phyloP scores from a whole-genome alignment of 805 yeast species.

The Debaryomyces castellii region DNA sequence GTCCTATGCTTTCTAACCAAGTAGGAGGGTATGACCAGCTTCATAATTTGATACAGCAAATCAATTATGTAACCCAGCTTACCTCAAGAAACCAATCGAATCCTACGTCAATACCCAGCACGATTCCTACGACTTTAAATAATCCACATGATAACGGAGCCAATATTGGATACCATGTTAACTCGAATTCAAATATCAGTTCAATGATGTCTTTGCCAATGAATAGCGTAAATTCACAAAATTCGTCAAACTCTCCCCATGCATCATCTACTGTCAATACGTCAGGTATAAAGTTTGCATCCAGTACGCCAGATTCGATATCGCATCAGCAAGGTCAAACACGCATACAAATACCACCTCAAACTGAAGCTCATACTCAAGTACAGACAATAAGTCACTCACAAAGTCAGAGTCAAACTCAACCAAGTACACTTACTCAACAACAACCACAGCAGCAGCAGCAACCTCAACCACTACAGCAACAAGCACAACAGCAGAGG shows the following conservation, averaged over 20 bases:
- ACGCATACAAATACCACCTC: not conserved
- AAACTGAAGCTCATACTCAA: not conserved
- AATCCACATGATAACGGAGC: slow-evolving; percentile 5
- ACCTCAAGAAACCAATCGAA: slow-evolving; percentile 21
- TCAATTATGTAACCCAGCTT: slow-evolving; percentile 27
- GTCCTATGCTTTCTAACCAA: slow-evolving; percentile 37
- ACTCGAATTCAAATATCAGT: slow-evolving; percentile 2
- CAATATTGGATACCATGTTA: slow-evolving; percentile 6
- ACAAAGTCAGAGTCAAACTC: too few relatives aligned
- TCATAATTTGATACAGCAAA: slow-evolving; percentile 39
- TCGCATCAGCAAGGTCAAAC: slow-evolving; percentile 4
- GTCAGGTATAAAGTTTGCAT: not conserved
- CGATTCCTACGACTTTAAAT: slow-evolving; percentile 39
- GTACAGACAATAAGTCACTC: not conserved
- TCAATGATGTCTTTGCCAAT: slow-evolving; percentile 1
- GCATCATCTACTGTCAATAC: not conserved
- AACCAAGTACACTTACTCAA: too few relatives aligned
- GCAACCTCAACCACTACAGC: slow-evolving; percentile 3
- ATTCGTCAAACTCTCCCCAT: slow-evolving; percentile 8
- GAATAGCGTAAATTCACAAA: not conserved
- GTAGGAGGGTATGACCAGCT: slow-evolving; percentile 49
- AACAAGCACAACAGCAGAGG: slow-evolving; percentile 2
- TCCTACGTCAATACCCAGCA: slow-evolving; percentile 33
- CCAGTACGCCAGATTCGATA: not conserved
- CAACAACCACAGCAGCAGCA: not conserved